Base-by-base conservation (phyloP, 1,284 basidiomycete genomes). In the Paramarasmius palmivorus region DNA sequence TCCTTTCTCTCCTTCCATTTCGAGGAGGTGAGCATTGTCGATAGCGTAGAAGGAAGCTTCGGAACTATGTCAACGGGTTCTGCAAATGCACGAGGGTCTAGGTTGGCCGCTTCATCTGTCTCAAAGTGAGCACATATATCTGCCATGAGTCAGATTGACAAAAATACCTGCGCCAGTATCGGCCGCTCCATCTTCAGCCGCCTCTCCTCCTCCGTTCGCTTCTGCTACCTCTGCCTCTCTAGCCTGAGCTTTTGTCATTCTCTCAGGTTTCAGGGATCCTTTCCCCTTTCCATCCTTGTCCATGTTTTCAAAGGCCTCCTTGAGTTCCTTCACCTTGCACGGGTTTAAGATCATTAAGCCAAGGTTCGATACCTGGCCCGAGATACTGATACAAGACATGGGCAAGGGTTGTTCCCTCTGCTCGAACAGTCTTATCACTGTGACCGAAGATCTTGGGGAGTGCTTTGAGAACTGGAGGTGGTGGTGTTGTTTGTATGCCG, bases 1-100 rank as follows among this genome's bases (percentile, higher is more conserved):
- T 98, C 95, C 64, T 96, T 93, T 26, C 97, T 85, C 60, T 99
- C 97, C 68, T 99, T 98, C 97, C 97, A 99, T 71, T 99, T 99
- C 0, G 92, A 86, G 3, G 95, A 98, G 12, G 84, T 81, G 50
- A 99, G 77, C 53, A 82, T 76, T 5, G 86, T 77, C 57, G 90
- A 83, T 54, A 96, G 76, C 53, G 88, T 87, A 2, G 83, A 71
- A 0, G 95, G 90, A 47, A 97, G 77, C 62, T 88, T 88, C 5
- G 83, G 73, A 46, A 86, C 77, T 55, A 94, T 85, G 63, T 96
- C 83, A 45, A 93, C 84, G 12, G 92, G 88, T 65, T 98, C 94
- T 2, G 90, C 86, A 56, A 95, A 82, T 46, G 86, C 84, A 57
- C 88, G 85, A 3, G 93, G 92, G 73, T 98, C 95, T 20, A 89